These are phyloP conservation scores for Gymnopilus junonius DNA, from an alignment of 768 basidiomycete species.

Conservation along the genomic window DNA sequence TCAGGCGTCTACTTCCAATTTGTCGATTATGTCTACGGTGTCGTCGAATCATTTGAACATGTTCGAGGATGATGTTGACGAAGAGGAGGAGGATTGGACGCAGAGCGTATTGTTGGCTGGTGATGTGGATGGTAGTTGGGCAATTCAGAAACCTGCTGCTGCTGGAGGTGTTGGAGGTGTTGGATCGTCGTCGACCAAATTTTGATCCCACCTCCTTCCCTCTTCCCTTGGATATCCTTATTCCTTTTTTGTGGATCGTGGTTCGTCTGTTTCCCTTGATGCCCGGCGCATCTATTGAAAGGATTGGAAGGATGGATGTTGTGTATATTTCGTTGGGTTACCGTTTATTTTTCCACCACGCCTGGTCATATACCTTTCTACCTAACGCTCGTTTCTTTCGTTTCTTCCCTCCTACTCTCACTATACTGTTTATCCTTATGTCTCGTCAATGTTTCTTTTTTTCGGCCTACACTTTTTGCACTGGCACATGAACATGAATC, in stretches of 20 bases:
- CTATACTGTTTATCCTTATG: not conserved
- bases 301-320: not conserved
- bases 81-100: slow-evolving; percentile 71
- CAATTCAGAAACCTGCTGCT: not conserved
- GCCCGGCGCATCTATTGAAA: slow-evolving; percentile 2
- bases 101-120: slow-evolving; percentile 75
- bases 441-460: too few relatives aligned
- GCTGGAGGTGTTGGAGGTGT: not conserved
- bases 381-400: not conserved
- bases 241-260: not conserved
- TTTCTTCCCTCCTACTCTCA: not conserved
- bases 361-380: not conserved
- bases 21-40: slow-evolving; percentile 32
- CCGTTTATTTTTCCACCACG: not conserved
- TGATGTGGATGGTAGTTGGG: slow-evolving; percentile 39
- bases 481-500: not conserved
- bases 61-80: slow-evolving; percentile 48
- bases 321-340: not conserved
- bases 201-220: too few relatives aligned
- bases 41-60: slow-evolving; percentile 54
- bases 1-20: slow-evolving; percentile 19
- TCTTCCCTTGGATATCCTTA: not conserved
- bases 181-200: not conserved
- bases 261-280: not conserved
- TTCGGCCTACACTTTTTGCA: too few relatives aligned